Percentiles rank a stretch among this genome's conserved stretches.
These are phyloP conservation scores for Dendrobium officinale DNA, from an alignment of 106 monocot genomes.

Conservation along the genomic window DNA sequence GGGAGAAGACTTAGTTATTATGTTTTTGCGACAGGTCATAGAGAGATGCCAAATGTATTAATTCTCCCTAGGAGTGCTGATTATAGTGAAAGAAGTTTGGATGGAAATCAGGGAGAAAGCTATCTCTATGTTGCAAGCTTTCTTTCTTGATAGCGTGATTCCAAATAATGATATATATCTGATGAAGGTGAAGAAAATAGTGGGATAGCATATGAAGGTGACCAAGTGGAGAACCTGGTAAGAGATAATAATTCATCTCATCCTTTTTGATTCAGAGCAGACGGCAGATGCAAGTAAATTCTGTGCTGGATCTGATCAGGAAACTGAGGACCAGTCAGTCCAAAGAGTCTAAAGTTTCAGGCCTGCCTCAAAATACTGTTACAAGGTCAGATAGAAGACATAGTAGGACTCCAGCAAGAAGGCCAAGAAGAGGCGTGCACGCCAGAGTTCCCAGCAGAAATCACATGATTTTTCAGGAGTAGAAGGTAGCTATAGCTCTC, in stretches of 20 bases:
- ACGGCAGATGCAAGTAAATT: conserved; percentile 42
- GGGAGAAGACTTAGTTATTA: not conserved
- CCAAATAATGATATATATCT: conserved; percentile 67
- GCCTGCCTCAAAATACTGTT: conserved; percentile 34
- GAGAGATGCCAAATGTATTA: conserved; percentile 98
- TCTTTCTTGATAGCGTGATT: conserved; percentile 70
- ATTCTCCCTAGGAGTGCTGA: conserved; percentile 96
- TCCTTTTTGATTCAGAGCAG: conserved; percentile 26
- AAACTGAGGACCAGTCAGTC: conserved; percentile 23
- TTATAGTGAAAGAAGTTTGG: conserved; percentile 99
- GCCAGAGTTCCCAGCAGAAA: conserved; percentile 61
- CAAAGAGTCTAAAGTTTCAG: conserved; percentile 55
- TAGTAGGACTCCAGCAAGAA: conserved; percentile 87
- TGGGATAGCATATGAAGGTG: conserved; percentile 50
- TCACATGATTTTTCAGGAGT: conserved; percentile 56
- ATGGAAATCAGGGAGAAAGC: conserved; percentile 96
- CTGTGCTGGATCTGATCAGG: conserved; percentile 26
- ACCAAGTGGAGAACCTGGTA: conserved; percentile 33
- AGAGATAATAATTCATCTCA: conserved; percentile 41
- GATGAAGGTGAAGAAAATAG: conserved; percentile 59
- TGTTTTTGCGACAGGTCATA: conserved; percentile 54
- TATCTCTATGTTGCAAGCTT: conserved; percentile 66
- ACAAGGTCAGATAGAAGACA: conserved; percentile 54
- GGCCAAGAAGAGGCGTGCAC: conserved; percentile 87
- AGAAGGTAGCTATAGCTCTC: conserved; percentile 57